A percentile compares a stretch with the other conserved stretches of the same genome.
Evolutionary conservation across 257 asterid genomes (phyloP).

Genomic region (Plantago major): DNA sequence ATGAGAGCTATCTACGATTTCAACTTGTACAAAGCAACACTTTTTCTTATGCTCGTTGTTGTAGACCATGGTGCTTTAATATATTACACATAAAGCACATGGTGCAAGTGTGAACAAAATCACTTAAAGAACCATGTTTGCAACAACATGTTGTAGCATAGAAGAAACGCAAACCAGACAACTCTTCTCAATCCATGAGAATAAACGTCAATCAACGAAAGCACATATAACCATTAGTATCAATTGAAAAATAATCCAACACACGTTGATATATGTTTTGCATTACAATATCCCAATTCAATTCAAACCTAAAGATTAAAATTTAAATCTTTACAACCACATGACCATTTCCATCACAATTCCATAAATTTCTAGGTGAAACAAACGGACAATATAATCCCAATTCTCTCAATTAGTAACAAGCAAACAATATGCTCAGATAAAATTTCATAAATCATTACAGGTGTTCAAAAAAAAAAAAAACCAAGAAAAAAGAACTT

Average conservation of each 20-base stretch:
- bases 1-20: too few species aligned
- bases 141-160: too few species aligned
- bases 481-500: not conserved
- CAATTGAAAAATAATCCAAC: conserved; percentile 14
- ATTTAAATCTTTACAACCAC: conserved; percentile 20
- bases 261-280: conserved; percentile 7
- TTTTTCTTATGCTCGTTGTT: too few species aligned
- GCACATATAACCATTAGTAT: too few species aligned
- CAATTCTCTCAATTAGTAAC: conserved; percentile 22
- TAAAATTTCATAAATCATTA: not conserved
- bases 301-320: conserved; percentile 22
- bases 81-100: too few species aligned
- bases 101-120: too few species aligned
- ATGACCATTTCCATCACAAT: conserved; percentile 5
- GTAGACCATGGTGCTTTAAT: too few species aligned
- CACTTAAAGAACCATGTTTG: conserved; percentile 5
- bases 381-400: too few species aligned
- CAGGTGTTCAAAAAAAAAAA: not conserved
- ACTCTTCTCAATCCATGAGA: too few species aligned
- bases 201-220: too few species aligned
- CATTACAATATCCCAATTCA: conserved; percentile 11
- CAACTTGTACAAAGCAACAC: too few species aligned
- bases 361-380: not conserved
- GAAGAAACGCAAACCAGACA: too few species aligned
- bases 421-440: not conserved